Base-by-base conservation (phyloP, 257 asterid genomes). In the Phtheirospermum japonicum region DNA sequence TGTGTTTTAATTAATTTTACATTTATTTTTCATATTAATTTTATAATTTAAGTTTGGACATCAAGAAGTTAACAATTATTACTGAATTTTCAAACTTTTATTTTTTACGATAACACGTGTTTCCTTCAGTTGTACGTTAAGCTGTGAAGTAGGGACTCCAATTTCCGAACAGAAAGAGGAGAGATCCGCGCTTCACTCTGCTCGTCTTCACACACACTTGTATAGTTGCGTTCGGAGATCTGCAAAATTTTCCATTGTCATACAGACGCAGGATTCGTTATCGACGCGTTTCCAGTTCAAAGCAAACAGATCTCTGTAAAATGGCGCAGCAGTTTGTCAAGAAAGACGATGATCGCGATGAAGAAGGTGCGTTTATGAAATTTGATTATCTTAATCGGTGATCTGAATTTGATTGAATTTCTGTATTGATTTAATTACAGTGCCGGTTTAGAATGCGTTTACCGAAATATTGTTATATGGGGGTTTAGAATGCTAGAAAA, bases 311-410 rank as follows among this genome's bases (percentile, higher is more conserved):
- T 84, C 82, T 67, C 73, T 18, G 71, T 45, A 51, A 53, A 68
- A 79, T 75, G 84, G 81, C 84, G 65, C 81, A 79, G 48, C 84
- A 81, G 64, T 65, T 75, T 7, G 72, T 79, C 57, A 79, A 79
- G 80, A 79, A 79, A 66, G 84, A 79, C 76, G 84, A 79, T 28
- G 84, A 79, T 73, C 84, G 76, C 61, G 84, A 79, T 26, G 81
- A 79, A 49, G 81, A 79, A 72, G 84, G 84, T 75, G 60, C 63
- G 57, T 17, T 46, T 74, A 30, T 28, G 12, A n/a, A 45, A 26
- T 69, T 64, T 11, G 4, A 4, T 69, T 33, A 23, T n/a, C 11
- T 60, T 4, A 6, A 57, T 16, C 11, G 19, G n/a, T 18, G 16
- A 26, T 11, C 45, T 37, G 19, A 66, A 18, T 55, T 61, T 20